A percentile compares a stretch with the other conserved stretches of the same genome.
Conservation (phyloP, 768 basidiomycete genomes). For the Suillus decipiens region DNA sequence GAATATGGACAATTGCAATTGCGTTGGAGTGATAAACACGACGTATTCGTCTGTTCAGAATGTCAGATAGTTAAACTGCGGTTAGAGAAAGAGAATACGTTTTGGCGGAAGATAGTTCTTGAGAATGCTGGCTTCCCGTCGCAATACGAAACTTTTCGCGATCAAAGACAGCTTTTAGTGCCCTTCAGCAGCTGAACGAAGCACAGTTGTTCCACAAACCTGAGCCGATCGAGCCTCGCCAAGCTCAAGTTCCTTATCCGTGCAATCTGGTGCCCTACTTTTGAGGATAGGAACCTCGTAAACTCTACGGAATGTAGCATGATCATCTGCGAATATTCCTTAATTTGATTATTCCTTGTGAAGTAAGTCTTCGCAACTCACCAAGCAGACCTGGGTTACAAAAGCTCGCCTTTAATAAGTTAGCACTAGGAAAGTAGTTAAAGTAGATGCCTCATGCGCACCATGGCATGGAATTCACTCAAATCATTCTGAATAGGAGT, state of each 20-base stretch:
- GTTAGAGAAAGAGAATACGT: constrained; percentile 47
- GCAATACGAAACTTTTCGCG: constrained; percentile 87
- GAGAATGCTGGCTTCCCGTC: constrained; percentile 82
- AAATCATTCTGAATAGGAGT: constrained; percentile 98
- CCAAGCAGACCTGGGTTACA: constrained; percentile 92
- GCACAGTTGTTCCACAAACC: constrained; percentile 40
- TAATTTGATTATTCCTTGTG: constrained; percentile 1
- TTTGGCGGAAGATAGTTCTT: constrained; percentile 89
- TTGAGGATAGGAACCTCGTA: constrained; percentile 89
- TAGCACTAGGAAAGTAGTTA: neutral
- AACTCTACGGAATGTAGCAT: constrained; percentile 71
- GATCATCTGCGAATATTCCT: constrained; percentile 55
- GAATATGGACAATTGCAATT: constrained; percentile 82
- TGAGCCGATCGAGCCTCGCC: constrained; percentile 80
- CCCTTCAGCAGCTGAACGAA: constrained; percentile 1
- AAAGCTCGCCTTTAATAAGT: constrained; percentile 70
- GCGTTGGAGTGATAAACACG: constrained; percentile 91
- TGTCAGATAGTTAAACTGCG: constrained; percentile 7
- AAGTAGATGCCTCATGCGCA: constrained; percentile 33
- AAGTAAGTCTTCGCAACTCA: constrained; percentile 29
- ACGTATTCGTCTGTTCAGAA: constrained; percentile 83
- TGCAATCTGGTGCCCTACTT: constrained; percentile 77
- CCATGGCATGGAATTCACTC: constrained; percentile 96
- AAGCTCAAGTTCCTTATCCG: constrained; percentile 68
- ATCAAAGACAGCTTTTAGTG: constrained; percentile 60